phyloP scores from a whole-genome alignment of 2,329 filamentous ascomycete genomes.

The Pseudogymnoascus sp. region DNA sequence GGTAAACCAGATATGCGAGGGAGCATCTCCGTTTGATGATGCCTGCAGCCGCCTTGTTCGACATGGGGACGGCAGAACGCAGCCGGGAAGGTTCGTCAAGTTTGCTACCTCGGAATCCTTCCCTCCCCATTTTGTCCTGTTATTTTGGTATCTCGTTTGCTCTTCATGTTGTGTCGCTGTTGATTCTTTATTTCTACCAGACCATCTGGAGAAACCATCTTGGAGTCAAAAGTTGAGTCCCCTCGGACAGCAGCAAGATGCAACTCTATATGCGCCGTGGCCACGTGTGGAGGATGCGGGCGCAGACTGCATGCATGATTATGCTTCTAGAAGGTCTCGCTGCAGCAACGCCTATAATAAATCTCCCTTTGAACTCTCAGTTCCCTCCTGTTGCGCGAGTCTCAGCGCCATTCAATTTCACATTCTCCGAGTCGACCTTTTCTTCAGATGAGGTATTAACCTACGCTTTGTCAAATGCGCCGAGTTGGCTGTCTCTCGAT shows the following conservation, averaged over 20 bases:
- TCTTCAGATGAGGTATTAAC: constrained; percentile 48
- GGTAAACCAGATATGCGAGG: constrained; percentile 4
- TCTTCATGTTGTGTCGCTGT: background rate
- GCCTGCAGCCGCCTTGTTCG: constrained; percentile 1
- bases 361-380: constrained; percentile 77
- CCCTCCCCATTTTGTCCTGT: background rate
- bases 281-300: background rate
- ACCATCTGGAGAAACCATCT: constrained; percentile 1
- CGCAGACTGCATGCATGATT: background rate
- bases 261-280: background rate
- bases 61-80: background rate
- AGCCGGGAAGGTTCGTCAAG: background rate
- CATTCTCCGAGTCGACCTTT: constrained; percentile 68
- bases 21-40: background rate
- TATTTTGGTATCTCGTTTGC: background rate
- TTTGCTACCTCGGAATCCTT: background rate
- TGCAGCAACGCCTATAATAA: constrained; percentile 31
- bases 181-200: constrained; percentile 1
- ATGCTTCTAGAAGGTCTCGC: constrained; percentile 1
- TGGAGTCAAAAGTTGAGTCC: background rate
- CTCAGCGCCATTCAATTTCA: constrained; percentile 57
- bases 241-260: background rate
- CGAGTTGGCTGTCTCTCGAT: constrained; percentile 68
- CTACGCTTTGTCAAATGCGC: constrained; percentile 58
- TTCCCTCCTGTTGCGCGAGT: constrained; percentile 70